Evolutionary conservation across 106 monocot genomes (phyloP).

Genomic region (Hemerocallis citrina): DNA sequence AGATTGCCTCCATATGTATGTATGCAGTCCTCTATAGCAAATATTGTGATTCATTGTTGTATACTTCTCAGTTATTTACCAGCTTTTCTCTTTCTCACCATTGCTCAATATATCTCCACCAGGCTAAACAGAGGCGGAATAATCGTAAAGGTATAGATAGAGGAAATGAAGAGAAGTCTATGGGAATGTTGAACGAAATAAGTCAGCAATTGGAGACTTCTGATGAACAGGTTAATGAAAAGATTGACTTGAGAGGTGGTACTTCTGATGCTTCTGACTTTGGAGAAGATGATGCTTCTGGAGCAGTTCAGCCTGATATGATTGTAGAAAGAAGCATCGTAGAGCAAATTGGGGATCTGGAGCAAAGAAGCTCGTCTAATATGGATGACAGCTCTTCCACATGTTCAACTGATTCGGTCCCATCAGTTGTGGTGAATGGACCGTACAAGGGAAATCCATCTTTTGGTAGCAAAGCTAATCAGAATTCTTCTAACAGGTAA

Average conservation of each 20-base stretch:
- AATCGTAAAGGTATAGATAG: constrained; percentile 67
- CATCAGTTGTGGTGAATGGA: constrained; percentile 40
- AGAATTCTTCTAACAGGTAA: constrained; percentile 56
- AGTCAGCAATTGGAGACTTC: constrained; percentile 8
- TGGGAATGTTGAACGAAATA: constrained; percentile 16
- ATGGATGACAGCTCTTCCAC: constrained; percentile 87
- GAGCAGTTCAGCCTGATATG: constrained; percentile 33
- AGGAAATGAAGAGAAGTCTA: constrained; percentile 46
- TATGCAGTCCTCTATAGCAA: too few relatives aligned
- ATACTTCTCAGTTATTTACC: not conserved
- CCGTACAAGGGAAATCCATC: constrained; percentile 29
- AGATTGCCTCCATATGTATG: too few relatives aligned
- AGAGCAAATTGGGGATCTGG: constrained; percentile 29
- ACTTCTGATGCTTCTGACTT: constrained; percentile 60
- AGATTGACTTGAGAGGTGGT: constrained; percentile 32
- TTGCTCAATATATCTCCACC: not conserved
- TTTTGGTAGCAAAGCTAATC: constrained; percentile 18
- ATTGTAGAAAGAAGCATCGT: constrained; percentile 45
- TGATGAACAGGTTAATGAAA: constrained; percentile 24
- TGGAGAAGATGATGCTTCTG: constrained; percentile 48
- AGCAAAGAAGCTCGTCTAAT: constrained; percentile 29
- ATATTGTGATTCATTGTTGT: not conserved
- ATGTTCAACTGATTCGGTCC: constrained; percentile 84
- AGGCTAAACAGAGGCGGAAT: constrained; percentile 63
- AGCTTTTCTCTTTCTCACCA: not conserved